A percentile compares a stretch with the other conserved stretches of the same genome.
Evolutionary conservation across 2,329 filamentous ascomycete genomes (phyloP).

Genomic region (Venturia aucupariae): DNA sequence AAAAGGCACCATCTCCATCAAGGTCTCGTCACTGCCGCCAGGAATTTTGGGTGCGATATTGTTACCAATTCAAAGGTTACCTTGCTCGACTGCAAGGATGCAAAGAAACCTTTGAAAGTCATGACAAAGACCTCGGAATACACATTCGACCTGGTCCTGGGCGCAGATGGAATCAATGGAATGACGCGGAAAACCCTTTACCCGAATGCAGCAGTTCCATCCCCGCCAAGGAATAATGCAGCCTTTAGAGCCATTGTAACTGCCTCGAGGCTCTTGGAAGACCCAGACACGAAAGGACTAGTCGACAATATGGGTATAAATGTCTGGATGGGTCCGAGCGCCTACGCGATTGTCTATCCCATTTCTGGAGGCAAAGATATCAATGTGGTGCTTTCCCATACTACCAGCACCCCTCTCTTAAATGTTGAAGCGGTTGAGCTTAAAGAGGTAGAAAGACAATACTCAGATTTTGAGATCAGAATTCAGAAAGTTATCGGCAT

Average conservation of each 20-base stretch:
- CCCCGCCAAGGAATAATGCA: conserved; percentile 31
- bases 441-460: conserved; percentile 34
- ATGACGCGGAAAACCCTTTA: conserved; percentile 32
- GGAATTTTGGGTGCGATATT: conserved; percentile 30
- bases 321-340: conserved; percentile 34
- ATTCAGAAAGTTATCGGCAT: conserved; percentile 35
- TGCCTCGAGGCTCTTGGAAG: conserved; percentile 33
- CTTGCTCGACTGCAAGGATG: conserved; percentile 22
- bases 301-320: conserved; percentile 32
- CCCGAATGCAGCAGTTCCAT: conserved; percentile 32
- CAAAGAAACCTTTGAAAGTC: conserved; percentile 20
- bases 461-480: conserved; percentile 37
- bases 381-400: conserved; percentile 39
- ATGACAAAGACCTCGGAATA: conserved; percentile 24
- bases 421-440: conserved; percentile 32
- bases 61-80: conserved; percentile 30
- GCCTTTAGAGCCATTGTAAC: conserved; percentile 35
- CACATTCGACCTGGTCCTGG: conserved; percentile 31
- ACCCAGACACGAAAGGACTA: conserved; percentile 32
- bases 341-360: conserved; percentile 39
- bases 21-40: conserved; percentile 33
- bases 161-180: conserved; percentile 35
- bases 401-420: conserved; percentile 29
- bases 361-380: conserved; percentile 36
- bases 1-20: conserved; percentile 37